Percentiles rank a stretch among this genome's conserved stretches.
These are phyloP conservation scores for Candida insectalens DNA, from an alignment of 805 yeast genomes.

Conservation along the genomic window DNA sequence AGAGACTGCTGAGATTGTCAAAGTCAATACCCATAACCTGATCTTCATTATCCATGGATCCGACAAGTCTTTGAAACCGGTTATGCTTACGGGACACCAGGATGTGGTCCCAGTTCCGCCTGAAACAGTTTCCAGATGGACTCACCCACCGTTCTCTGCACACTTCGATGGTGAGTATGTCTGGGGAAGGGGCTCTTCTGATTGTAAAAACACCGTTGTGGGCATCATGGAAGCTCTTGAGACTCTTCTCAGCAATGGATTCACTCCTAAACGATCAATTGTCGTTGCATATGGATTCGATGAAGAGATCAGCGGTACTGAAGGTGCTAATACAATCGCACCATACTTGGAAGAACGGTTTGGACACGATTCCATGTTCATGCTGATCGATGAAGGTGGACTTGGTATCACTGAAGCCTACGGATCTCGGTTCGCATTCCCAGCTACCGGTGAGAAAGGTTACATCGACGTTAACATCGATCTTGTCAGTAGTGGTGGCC, in stretches of 20 bases:
- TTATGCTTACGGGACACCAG: constrained; percentile 38
- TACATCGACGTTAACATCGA: constrained; percentile 29
- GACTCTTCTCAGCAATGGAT: constrained; percentile 38
- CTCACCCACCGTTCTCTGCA: constrained; percentile 28
- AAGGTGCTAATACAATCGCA: constrained; percentile 43
- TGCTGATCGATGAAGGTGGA: constrained; percentile 36
- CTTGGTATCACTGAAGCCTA: constrained; percentile 24
- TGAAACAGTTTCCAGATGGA: constrained; percentile 28
- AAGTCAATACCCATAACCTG: constrained; percentile 33
- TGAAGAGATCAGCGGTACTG: constrained; percentile 60
- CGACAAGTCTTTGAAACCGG: constrained; percentile 28
- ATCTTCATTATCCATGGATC: constrained; percentile 35
- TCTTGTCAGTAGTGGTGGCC: constrained; percentile 37
- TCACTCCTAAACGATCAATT: constrained; percentile 51
- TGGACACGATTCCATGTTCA: constrained; percentile 32
- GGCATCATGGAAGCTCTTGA: constrained; percentile 56
- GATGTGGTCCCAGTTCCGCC: constrained; percentile 39
- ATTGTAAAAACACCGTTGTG: constrained; percentile 32
- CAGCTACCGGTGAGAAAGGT: constrained; percentile 40
- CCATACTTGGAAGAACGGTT: constrained; percentile 24
- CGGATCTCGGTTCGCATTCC: constrained; percentile 30
- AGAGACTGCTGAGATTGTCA: constrained; percentile 23
- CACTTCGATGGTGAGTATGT: constrained; percentile 26
- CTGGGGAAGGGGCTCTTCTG: constrained; percentile 31
- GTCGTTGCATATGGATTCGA: constrained; percentile 65